A percentile compares a stretch with the other conserved stretches of the same genome.
Conservation (phyloP, 305 asterid species). For the Fraxinus dipetala region DNA sequence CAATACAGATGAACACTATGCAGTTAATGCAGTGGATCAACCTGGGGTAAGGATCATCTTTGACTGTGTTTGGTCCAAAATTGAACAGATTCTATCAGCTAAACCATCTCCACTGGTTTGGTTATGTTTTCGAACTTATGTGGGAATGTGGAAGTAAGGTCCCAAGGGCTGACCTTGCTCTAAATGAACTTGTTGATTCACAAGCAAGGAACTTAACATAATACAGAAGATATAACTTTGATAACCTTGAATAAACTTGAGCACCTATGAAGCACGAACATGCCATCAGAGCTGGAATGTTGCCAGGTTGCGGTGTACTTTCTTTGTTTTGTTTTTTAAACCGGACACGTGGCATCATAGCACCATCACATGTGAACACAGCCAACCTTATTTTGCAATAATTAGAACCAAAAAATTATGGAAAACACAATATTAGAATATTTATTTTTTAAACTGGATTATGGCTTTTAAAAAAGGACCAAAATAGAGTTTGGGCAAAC, state of each 20-base stretch:
- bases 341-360: neutral
- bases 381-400: neutral
- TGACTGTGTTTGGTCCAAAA: slow-evolving; percentile 11
- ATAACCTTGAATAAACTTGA: neutral
- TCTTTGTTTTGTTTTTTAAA: neutral
- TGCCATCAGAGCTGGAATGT: neutral
- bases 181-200: neutral
- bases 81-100: neutral
- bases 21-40: slow-evolving; percentile 70
- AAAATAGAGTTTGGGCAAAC: neutral
- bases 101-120: neutral
- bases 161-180: neutral
- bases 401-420: neutral
- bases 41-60: slow-evolving; percentile 51
- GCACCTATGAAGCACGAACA: neutral
- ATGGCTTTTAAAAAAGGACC: neutral
- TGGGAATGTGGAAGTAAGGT: neutral
- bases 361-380: neutral
- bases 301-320: neutral
- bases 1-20: slow-evolving; percentile 54
- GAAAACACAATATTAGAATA: neutral
- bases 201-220: neutral
- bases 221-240: neutral
- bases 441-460: neutral
- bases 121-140: neutral